Evolutionary conservation across 495 filamentous ascomycete genomes (phyloP), one percentile per base, ranked within the genome.

Genomic region (Annulohypoxylon maeteangense): DNA sequence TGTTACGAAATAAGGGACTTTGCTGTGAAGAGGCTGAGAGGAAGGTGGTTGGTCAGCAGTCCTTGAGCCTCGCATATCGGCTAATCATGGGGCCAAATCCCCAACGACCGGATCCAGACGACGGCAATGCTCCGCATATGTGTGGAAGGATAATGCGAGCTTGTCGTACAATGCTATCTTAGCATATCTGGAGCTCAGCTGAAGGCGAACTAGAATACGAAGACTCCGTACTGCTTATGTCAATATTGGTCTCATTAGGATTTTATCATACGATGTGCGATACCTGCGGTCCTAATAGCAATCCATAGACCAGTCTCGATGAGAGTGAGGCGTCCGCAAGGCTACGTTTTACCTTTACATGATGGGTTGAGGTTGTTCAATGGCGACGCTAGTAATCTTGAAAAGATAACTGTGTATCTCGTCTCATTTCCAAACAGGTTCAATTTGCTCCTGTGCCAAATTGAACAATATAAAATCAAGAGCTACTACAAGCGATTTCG

Each of bases 41-140:
- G 55, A 58, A 18, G 1, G 7, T 16, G 47, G 42, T 54, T 40
- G 44, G 65, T 25, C 20, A 47, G 53, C 18, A 12, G 32, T 22
- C n/a, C 7, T 53, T 47, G 25, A 62, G 65, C 34, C 56, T 62
- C 50, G 65, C 34, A 44, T 16, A 44, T 34, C 34, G 47, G 34
- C 32, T 47, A 53, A 60, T 12, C 18, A 45, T 71, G 62, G 62
- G 62, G 68, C 68, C 44, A 38, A 62, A 53, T 38, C 50, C 40
- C 40, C 38, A 42, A 44, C 51, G 1, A 36, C 25, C 12, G 20
- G 38, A 31, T 20, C 20, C 22, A 16, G 34, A 53, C 31, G 31
- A 22, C 32, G 31, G 32, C 22, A 32, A 56, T 68, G 54, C 34
- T 47, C 63, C 40, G 40, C 40, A 18, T 50, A 50, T 3, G 36